Base-by-base conservation (phyloP, 176 grass and related monocot species). In the Pontederia crassipes region DNA sequence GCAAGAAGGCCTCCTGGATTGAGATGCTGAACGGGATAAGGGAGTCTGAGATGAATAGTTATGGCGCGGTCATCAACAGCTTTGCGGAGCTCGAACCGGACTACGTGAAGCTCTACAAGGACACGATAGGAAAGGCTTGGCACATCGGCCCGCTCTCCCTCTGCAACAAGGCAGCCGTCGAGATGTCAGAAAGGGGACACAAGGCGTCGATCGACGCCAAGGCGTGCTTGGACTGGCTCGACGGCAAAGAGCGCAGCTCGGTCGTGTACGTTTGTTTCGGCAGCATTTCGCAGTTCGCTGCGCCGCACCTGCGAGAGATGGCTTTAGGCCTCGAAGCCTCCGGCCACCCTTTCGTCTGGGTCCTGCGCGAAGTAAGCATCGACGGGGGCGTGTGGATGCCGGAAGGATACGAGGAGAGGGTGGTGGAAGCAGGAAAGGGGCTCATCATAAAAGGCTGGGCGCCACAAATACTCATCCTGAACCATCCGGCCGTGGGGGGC, bases 201-300 rank as follows among this genome's bases (percentile, higher is more conserved):
- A 74, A 78, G 29, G 57, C 78, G 9, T 71, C 82, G 15, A 56
- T 85, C 66, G 81, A 89, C 65, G 76, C 78, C 51, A 24, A 59
- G n/a, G 48, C 49, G 4, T 95, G 90, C 59, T 45, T 85, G 64
- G 49, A 17, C 10, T 95, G 82, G 90, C 74, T 95, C 26, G 77
- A 81, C 73, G 48, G 66, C 0, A 83, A 48, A 74, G 63, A 76
- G 58, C 63, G 71, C 26, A 55, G 58, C 10, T 89, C 85, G 0
- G 89, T 89, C 12, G 71, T 83, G 65, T 89, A 86, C 57, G 85
- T 83, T 6, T 80, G 85, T 32, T 95, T 95, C 28, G 90, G 85
- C 8, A 95, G 85, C 71, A 63, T 95, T 4, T 51, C 67, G 16
- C 47, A 59, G 26, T 80, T 75, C 1, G 16, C 65, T 47, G 61